Evolutionary conservation across 345 rosid genomes (phyloP).

Genomic region (Salix purpurea): DNA sequence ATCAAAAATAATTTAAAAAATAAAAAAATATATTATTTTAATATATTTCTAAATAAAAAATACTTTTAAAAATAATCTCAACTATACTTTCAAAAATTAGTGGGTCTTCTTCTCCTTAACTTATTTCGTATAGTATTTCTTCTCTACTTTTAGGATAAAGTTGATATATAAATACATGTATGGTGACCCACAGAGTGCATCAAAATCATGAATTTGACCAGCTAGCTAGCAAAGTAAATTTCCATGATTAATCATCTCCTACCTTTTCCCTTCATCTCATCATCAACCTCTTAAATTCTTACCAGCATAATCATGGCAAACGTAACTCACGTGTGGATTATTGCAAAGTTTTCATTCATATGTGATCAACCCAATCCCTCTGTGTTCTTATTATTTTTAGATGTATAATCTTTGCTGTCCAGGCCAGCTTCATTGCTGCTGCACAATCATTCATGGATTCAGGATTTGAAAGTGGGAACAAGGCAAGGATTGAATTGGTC

Average conservation of each 20-base stretch:
- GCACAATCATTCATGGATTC: no score
- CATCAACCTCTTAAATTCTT: neutral
- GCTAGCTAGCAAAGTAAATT: neutral
- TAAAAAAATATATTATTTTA: no score
- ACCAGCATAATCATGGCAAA: neutral
- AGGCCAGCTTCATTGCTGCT: no score
- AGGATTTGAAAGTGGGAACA: no score
- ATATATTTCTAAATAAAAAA: no score
- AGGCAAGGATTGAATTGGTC: no score
- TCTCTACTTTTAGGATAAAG: slow-evolving; percentile 1
- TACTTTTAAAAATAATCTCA: no score
- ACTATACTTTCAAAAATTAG: neutral
- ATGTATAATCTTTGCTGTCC: neutral
- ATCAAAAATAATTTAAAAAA: no score
- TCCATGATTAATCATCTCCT: neutral
- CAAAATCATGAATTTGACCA: slow-evolving; percentile 3
- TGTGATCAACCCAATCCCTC: neutral
- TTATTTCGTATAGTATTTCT: neutral
- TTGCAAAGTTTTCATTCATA: neutral
- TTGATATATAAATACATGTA: neutral
- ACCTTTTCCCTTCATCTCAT: neutral
- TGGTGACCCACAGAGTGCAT: neutral
- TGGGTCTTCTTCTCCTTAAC: neutral
- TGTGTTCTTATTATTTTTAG: neutral
- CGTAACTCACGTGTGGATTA: neutral